These are phyloP conservation scores for Didymella sp. DNA, from an alignment of 2,329 filamentous ascomycete species.

Conservation along the genomic window DNA sequence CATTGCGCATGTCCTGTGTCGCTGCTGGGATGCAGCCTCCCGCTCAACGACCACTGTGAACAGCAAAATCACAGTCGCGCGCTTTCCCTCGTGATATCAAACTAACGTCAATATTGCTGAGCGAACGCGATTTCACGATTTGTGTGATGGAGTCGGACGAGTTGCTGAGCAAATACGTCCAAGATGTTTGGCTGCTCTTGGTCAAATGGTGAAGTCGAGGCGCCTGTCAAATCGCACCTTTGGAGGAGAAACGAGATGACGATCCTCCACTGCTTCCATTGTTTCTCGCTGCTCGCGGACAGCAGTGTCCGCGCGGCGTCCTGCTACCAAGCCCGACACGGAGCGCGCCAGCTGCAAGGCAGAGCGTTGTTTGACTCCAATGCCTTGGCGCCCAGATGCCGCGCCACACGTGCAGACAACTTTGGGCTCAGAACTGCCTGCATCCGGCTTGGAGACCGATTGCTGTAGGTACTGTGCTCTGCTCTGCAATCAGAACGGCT, in stretches of 20 bases:
- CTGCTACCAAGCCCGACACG: constrained; percentile 16
- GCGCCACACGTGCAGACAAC: constrained; percentile 24
- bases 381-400: constrained; percentile 26
- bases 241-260: constrained; percentile 14
- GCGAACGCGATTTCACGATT: not conserved
- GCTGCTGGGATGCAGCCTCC: not conserved
- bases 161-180: not conserved
- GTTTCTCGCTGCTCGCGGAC: constrained; percentile 1
- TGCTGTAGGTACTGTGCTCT: not conserved
- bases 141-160: not conserved
- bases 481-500: not conserved
- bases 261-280: constrained; percentile 14
- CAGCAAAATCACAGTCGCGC: constrained; percentile 2
- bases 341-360: constrained; percentile 22
- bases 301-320: constrained; percentile 5
- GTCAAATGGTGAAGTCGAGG: not conserved
- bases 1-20: not conserved
- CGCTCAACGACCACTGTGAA: too few relatives aligned
- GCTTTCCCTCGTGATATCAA: not conserved
- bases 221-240: constrained; percentile 5
- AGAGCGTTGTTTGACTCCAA: constrained; percentile 17
- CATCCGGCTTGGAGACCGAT: constrained; percentile 21
- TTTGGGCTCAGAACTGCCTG: constrained; percentile 20
- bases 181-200: constrained; percentile 9
- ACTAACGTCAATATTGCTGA: constrained; percentile 1